A percentile compares a stretch with the other conserved stretches of the same genome.
Conservation (phyloP, 352 stramenopile species). For the Sclerospora graminicola region DNA sequence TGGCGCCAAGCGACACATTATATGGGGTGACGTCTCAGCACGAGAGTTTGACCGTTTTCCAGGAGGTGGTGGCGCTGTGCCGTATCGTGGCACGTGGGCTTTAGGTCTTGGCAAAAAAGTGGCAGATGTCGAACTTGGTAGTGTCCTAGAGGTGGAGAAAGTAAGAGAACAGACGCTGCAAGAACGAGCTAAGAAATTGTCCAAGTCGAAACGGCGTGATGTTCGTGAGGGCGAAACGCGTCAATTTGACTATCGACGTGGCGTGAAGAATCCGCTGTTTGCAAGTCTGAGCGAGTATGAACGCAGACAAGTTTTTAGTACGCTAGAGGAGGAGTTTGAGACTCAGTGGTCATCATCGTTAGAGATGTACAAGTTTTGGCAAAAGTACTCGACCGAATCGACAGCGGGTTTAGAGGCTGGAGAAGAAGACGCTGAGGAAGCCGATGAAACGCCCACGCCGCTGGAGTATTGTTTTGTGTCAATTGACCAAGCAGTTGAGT, state of each 20-base stretch:
- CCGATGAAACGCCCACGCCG: conserved; percentile 19
- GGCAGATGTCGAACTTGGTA: conserved; percentile 56
- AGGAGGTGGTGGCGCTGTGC: conserved; percentile 58
- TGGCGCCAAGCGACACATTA: conserved; percentile 52
- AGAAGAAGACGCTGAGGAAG: conserved; percentile 6
- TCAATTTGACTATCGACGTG: conserved; percentile 75
- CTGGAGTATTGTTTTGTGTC: conserved; percentile 72
- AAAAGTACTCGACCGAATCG: conserved; percentile 25
- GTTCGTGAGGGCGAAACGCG: conserved; percentile 61
- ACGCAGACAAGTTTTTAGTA: conserved; percentile 56
- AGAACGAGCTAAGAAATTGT: conserved; percentile 43
- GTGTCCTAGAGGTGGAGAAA: conserved; percentile 59
- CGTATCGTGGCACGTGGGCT: conserved; percentile 76
- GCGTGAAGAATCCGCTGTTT: conserved; percentile 71
- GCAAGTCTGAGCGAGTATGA: conserved; percentile 53
- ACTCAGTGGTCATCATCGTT: conserved; percentile 17
- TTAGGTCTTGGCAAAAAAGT: conserved; percentile 55
- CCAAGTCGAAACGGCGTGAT: conserved; percentile 41
- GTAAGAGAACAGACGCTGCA: conserved; percentile 37
- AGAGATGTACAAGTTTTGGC: conserved; percentile 14
- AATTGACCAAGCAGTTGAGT: conserved; percentile 77
- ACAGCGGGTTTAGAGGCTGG: conserved; percentile 11
- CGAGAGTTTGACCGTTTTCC: conserved; percentile 76
- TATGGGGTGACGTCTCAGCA: conserved; percentile 60
- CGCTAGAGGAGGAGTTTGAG: conserved; percentile 19